phyloP scores from a whole-genome alignment of 148 eudicot genomes.

The Rhododendron williamsianum region DNA sequence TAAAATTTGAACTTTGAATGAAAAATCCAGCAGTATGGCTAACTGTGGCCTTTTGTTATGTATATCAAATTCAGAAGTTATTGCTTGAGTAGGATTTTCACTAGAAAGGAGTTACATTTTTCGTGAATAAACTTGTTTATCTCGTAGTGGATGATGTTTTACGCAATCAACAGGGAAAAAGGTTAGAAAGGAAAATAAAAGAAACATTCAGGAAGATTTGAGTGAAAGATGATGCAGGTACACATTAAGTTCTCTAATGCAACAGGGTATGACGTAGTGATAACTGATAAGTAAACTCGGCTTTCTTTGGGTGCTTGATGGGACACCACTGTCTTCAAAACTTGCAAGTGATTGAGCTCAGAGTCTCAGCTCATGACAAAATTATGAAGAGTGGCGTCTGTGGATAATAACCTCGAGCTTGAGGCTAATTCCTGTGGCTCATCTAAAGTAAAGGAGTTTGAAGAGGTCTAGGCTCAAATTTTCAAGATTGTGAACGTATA shows the following conservation, averaged over 20 bases:
- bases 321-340: background rate
- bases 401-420: background rate
- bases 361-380: background rate
- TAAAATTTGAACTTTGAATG: background rate
- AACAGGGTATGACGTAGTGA: background rate
- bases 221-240: background rate
- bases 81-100: background rate
- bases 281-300: background rate
- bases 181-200: background rate
- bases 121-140: background rate
- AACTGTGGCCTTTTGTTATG: background rate
- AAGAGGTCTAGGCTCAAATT: background rate
- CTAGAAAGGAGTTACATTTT: background rate
- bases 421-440: background rate
- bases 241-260: background rate
- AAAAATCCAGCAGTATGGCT: no score
- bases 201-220: background rate
- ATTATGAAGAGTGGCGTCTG: background rate
- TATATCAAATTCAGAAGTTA: background rate
- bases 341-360: background rate
- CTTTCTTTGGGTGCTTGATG: background rate
- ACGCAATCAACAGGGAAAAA: background rate
- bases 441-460: background rate
- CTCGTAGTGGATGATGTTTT: background rate
- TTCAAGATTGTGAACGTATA: background rate